These are phyloP conservation scores for Lactuca saligna DNA, from an alignment of 129 eudicot genomes.

Conservation along the genomic window DNA sequence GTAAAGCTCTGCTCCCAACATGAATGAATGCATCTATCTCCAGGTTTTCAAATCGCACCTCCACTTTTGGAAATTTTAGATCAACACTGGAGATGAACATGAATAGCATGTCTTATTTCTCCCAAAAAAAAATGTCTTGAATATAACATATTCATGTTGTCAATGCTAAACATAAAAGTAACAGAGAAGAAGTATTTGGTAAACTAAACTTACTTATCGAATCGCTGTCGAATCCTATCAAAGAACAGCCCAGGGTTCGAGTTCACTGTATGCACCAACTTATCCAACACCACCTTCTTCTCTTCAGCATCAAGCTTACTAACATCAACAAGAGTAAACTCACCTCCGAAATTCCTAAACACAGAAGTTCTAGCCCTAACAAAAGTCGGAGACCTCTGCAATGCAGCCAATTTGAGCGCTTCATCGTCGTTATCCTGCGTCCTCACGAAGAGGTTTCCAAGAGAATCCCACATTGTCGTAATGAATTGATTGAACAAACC, in stretches of 20 bases:
- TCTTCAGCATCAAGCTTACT: conserved; percentile 56
- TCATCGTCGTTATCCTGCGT: conserved; percentile 48
- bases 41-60: conserved; percentile 75
- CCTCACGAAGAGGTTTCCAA: conserved; percentile 36
- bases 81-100: conserved; percentile 50
- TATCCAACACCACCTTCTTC: conserved; percentile 63
- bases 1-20: conserved; percentile 95
- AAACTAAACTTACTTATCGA: conserved; percentile 54
- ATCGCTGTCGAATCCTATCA: conserved; percentile 63
- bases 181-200: not conserved
- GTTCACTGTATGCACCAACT: conserved; percentile 48
- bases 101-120: conserved; percentile 9
- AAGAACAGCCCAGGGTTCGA: conserved; percentile 66
- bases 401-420: conserved; percentile 69
- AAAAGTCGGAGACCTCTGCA: conserved; percentile 65
- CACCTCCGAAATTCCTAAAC: conserved; percentile 50
- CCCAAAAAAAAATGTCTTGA: not conserved
- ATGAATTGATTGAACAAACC: conserved; percentile 2
- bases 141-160: not conserved
- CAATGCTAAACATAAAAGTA: not conserved
- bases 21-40: conserved; percentile 74
- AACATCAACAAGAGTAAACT: conserved; percentile 64
- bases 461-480: conserved; percentile 45
- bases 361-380: conserved; percentile 61
- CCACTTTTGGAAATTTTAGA: conserved; percentile 85